These are phyloP conservation scores for Tylopilus sp. DNA, from an alignment of 1,284 basidiomycete genomes.

Conservation along the genomic window DNA sequence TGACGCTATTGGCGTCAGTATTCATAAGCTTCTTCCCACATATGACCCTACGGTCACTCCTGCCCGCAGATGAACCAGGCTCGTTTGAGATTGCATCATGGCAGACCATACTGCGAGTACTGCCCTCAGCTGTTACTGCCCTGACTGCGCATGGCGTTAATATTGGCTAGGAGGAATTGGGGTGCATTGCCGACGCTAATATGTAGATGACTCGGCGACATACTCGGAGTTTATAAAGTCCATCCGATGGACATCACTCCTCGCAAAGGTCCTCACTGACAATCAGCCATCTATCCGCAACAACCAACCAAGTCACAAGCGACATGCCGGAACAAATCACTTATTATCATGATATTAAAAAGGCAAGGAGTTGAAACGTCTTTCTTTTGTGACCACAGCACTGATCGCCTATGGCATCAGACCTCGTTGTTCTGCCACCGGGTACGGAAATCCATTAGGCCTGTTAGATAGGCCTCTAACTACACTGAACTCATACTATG, in stretches of 20 bases:
- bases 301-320: neutral
- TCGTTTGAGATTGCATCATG: neutral
- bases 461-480: neutral
- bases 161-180: too few relatives aligned
- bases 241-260: too few relatives aligned
- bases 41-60: neutral
- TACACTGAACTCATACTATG: too few relatives aligned
- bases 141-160: neutral
- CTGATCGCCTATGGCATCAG: neutral
- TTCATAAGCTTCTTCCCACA: neutral
- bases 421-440: conserved; percentile 8
- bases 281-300: too few relatives aligned
- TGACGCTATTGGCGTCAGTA: too few relatives aligned
- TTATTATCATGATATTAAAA: conserved; percentile 5
- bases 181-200: too few relatives aligned
- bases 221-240: too few relatives aligned
- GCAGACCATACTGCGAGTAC: neutral
- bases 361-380: neutral
- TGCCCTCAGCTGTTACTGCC: neutral
- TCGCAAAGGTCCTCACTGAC: too few relatives aligned
- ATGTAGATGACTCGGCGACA: too few relatives aligned
- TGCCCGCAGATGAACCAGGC: too few relatives aligned
- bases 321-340: conserved; percentile 12
- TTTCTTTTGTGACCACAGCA: neutral
- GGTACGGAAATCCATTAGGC: neutral